A percentile compares a stretch with the other conserved stretches of the same genome.
phyloP scores from a whole-genome alignment of 805 yeast species.

The Zygotorulaspora florentina region DNA sequence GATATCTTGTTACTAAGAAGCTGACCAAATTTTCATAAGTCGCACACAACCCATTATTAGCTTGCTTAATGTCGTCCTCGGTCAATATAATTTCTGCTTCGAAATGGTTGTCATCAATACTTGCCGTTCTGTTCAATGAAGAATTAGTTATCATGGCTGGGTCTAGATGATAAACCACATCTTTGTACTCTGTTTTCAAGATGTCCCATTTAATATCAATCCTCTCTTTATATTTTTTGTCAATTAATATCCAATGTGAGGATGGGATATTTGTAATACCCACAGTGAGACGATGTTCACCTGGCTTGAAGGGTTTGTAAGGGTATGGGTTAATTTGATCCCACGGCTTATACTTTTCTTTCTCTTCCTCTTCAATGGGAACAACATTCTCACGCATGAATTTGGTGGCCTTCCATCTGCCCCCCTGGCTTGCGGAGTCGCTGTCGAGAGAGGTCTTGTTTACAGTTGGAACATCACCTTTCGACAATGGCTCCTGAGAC shows the following conservation, averaged over 20 bases:
- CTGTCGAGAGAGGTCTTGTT: too few species aligned
- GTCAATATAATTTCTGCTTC: slow-evolving; percentile 21
- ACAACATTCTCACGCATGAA: slow-evolving; percentile 34
- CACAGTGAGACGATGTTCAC: slow-evolving; percentile 59
- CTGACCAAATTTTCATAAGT: slow-evolving; percentile 42
- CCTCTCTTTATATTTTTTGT: slow-evolving; percentile 50
- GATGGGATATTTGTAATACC: slow-evolving; percentile 48
- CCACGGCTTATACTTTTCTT: slow-evolving; percentile 35
- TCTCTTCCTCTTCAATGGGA: slow-evolving; percentile 10
- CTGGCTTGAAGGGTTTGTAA: slow-evolving; percentile 59
- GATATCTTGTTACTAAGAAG: slow-evolving; percentile 47
- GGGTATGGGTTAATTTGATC: slow-evolving; percentile 39
- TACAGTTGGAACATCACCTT: too few species aligned
- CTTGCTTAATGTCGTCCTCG: slow-evolving; percentile 20
- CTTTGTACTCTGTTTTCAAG: slow-evolving; percentile 14
- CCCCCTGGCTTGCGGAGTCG: too few species aligned
- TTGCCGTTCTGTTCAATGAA: too few species aligned
- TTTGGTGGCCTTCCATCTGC: slow-evolving; percentile 29
- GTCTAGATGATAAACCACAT: slow-evolving; percentile 18
- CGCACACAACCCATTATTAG: slow-evolving; percentile 43
- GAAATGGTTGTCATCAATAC: slow-evolving; percentile 20
- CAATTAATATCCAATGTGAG: slow-evolving; percentile 58
- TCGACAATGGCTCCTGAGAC: too few species aligned
- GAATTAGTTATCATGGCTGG: slow-evolving; percentile 18
- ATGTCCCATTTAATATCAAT: slow-evolving; percentile 38